phyloP scores from a whole-genome alignment of 2,329 filamentous ascomycete species.

The Cadophora sp. region DNA sequence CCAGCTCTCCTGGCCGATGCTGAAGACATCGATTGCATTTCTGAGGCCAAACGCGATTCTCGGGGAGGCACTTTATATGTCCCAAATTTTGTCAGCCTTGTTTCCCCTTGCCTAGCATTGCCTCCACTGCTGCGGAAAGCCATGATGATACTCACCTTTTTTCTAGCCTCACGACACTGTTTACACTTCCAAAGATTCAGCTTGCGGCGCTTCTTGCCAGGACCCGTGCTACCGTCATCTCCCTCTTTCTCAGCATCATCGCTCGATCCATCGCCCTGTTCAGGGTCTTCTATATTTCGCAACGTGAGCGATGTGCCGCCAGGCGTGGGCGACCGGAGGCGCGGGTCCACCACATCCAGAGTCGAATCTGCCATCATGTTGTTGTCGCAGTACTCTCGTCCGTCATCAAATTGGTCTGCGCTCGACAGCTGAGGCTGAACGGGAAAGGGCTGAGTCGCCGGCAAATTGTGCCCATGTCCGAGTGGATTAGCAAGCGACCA shows the following conservation, averaged over 20 bases:
- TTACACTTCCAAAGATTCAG: constrained; percentile 31
- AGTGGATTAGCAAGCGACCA: not conserved
- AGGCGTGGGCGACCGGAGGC: constrained; percentile 4
- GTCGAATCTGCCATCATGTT: constrained; percentile 8
- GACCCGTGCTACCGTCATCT: not conserved
- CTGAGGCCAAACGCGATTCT: constrained; percentile 27
- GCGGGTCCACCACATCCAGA: constrained; percentile 10
- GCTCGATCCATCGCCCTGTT: not conserved
- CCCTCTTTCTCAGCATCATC: constrained; percentile 12
- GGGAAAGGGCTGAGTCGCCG: not conserved
- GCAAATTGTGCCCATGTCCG: not conserved
- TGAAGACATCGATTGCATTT: constrained; percentile 28
- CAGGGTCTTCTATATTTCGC: constrained; percentile 7
- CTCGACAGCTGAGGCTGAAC: constrained; percentile 5
- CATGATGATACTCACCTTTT: constrained; percentile 23
- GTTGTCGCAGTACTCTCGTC: constrained; percentile 7
- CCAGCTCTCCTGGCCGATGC: constrained; percentile 26
- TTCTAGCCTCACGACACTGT: constrained; percentile 30
- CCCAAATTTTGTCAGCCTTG: constrained; percentile 10
- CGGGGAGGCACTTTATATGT: constrained; percentile 25
- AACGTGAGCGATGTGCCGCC: not conserved
- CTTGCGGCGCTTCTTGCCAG: constrained; percentile 26
- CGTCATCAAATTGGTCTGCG: constrained; percentile 13
- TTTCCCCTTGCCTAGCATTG: not conserved
- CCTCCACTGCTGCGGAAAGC: not conserved